phyloP scores from a whole-genome alignment of 139 green algal genomes.

The Spirogloea muscicola region DNA sequence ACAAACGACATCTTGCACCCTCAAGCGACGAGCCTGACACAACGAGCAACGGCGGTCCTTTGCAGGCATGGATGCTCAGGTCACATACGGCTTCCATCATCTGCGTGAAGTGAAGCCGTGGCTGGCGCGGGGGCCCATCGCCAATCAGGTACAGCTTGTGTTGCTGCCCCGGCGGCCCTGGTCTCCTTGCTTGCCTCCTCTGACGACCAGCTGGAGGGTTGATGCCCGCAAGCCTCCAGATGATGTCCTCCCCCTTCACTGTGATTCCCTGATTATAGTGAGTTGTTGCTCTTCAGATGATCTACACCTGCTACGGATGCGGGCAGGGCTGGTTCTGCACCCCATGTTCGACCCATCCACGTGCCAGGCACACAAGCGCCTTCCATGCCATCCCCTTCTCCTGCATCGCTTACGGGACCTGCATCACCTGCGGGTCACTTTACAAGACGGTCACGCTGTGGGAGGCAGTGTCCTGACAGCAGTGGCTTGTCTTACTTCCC shows the following conservation, averaged over 20 bases:
- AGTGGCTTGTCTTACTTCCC: too few species aligned
- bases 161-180: not conserved
- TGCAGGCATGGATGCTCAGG: conserved; percentile 44
- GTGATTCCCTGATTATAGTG: not conserved
- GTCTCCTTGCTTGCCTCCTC: not conserved
- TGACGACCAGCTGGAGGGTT: not conserved
- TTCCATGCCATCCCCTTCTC: not conserved
- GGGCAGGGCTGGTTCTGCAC: conserved; percentile 38
- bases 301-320: conserved; percentile 31
- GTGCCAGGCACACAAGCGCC: not conserved
- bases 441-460: too few species aligned
- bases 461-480: too few species aligned
- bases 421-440: too few species aligned
- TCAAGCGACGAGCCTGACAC: too few species aligned
- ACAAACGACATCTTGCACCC: too few species aligned
- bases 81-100: conserved; percentile 37
- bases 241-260: not conserved
- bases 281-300: conserved; percentile 17
- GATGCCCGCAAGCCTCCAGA: not conserved
- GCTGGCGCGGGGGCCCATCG: conserved; percentile 29
- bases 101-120: conserved; percentile 28
- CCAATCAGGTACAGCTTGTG: conserved; percentile 17
- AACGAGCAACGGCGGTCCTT: too few species aligned
- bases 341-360: conserved; percentile 7
- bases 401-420: too few species aligned